Evolutionary conservation across 2,329 filamentous ascomycete species (phyloP), one percentile per base, ranked within the genome.

Genomic region (Fusarium camptoceras): DNA sequence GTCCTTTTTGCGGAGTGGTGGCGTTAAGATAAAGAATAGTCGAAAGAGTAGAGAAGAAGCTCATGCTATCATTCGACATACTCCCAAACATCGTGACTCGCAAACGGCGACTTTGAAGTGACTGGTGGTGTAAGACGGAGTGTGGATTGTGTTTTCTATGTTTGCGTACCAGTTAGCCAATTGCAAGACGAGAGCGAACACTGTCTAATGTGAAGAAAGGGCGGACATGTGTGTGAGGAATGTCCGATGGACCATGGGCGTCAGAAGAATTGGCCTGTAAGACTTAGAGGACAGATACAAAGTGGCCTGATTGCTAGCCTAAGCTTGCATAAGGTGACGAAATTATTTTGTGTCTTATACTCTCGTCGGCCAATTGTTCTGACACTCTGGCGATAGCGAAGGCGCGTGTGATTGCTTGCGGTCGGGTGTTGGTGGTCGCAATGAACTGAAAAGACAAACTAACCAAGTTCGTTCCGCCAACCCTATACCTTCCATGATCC

Each of bases 31-130:
- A 30, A 31, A 25, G 39, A n/a, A 2, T 44, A 25, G 59, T 56
- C 25, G 30, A 47, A 25, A 64, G 43, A 25, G 43, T 64, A 64
- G 50, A 64, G 39, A 57, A 24, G 20, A 66, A 61, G 63, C 62
- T 66, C 63, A 66, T 66, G 63, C 48, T 66, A 22, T 60, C 16
- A 34, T 20, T 22, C 14, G 4, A 41, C 8, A 6, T 25, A 20
- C 22, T 25, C 16, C 28, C 6, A 18, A 11, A n/a, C n/a, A 30
- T 5, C 8, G 43, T 61, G 61, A 27, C 34, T 10, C 15, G 20
- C 31, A 16, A 14, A 9, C 1, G 4, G 10, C n/a, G 34, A 37
- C 6, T 12, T 7, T 37, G 34, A 37, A 18, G 10, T 37, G 34
- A 37, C 10, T 37, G 18, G 6, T 6, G 34, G 6, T 10, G 18